Conservation (phyloP, 192 early-diverging fungal genomes). For the Mortierella alpina region DNA sequence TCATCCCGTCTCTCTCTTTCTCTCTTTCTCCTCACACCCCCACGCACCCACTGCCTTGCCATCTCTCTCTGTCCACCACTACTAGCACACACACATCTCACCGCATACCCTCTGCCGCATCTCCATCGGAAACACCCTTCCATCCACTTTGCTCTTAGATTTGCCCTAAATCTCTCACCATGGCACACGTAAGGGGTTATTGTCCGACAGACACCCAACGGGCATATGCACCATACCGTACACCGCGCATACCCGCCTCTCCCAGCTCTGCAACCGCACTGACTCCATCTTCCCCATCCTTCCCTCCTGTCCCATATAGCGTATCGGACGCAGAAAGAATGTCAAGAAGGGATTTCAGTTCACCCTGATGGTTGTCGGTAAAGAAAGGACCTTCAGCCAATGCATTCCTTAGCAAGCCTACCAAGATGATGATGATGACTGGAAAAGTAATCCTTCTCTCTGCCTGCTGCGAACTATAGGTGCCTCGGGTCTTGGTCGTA, state of each 20-base stretch:
- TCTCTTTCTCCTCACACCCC: slow-evolving; percentile 1
- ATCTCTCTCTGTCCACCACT: slow-evolving; percentile 8
- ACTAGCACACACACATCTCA: neutral
- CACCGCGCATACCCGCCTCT: neutral
- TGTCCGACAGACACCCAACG: too few species aligned
- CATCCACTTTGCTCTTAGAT: neutral
- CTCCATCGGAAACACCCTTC: neutral
- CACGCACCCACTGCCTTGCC: neutral
- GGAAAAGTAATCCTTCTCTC: neutral
- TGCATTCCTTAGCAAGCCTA: neutral
- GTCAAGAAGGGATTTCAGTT: slow-evolving; percentile 97
- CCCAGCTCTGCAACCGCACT: neutral
- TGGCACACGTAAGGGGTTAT: slow-evolving; percentile 39
- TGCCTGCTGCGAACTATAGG: slow-evolving; percentile 56
- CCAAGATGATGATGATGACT: neutral
- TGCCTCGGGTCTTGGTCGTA: slow-evolving; percentile 95
- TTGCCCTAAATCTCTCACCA: neutral
- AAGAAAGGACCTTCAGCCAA: slow-evolving; percentile 29
- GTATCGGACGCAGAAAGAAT: slow-evolving; percentile 80
- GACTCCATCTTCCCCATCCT: slow-evolving; percentile 4
- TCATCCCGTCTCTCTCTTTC: neutral
- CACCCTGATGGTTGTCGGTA: slow-evolving; percentile 97
- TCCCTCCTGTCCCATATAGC: slow-evolving; percentile 18
- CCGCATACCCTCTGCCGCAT: too few species aligned
- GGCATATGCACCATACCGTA: neutral